A percentile compares a stretch with the other conserved stretches of the same genome.
These are phyloP conservation scores for Phenoliferia sp. DNA, from an alignment of 1,284 basidiomycete genomes.

Conservation along the genomic window DNA sequence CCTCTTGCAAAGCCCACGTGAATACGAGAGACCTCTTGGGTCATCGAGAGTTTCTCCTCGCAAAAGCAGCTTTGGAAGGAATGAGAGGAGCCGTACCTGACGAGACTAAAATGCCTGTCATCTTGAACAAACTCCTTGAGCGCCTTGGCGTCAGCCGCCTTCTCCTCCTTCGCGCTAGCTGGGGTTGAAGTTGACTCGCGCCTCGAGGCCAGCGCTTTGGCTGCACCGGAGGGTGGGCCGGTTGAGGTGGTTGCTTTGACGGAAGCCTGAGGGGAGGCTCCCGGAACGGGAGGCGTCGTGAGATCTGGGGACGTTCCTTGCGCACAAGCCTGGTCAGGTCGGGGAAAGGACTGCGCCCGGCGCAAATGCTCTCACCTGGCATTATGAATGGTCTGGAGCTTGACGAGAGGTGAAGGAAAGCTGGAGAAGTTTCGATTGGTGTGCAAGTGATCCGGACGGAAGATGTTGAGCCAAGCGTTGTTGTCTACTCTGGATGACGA, in stretches of 20 bases:
- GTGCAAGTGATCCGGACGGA: too few relatives aligned
- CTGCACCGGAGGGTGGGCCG: conserved; percentile 6
- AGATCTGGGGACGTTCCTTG: conserved; percentile 31
- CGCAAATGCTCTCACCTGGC: too few relatives aligned
- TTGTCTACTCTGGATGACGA: too few relatives aligned
- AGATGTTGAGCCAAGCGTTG: too few relatives aligned
- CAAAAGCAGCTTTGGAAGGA: not conserved
- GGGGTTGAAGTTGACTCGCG: conserved; percentile 16
- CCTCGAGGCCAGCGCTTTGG: conserved; percentile 25
- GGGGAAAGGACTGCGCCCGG: too few relatives aligned
- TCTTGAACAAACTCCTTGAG: conserved; percentile 81
- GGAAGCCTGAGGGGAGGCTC: conserved; percentile 18
- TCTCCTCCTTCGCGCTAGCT: not conserved
- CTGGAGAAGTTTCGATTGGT: too few relatives aligned
- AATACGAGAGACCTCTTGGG: not conserved
- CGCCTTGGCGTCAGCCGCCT: conserved; percentile 11
- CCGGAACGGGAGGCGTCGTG: conserved; percentile 24
- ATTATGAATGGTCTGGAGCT: too few relatives aligned
- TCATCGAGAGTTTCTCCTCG: not conserved
- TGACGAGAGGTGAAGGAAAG: too few relatives aligned
- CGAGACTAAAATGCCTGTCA: conserved; percentile 89
- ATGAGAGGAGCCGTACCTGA: conserved; percentile 58
- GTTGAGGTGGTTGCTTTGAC: conserved; percentile 18
- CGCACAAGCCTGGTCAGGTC: too few relatives aligned
- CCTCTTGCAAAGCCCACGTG: conserved; percentile 3